phyloP scores from a whole-genome alignment of 2,329 filamentous ascomycete species.

The Colletotrichum cordylinicola region DNA sequence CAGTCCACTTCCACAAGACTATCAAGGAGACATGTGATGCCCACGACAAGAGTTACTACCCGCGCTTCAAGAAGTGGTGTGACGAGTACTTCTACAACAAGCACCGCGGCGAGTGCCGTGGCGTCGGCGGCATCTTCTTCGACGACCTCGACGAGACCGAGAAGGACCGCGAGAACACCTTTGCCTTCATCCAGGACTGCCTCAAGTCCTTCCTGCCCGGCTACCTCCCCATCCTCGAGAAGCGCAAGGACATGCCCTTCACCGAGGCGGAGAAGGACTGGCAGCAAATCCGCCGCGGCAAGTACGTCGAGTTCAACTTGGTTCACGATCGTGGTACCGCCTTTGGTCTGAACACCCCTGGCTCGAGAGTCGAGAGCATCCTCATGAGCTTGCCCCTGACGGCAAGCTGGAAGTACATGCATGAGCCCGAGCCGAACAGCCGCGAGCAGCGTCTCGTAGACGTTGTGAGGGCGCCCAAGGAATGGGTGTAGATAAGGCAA shows the following conservation, averaged over 20 bases:
- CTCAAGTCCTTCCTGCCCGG: constrained; percentile 87
- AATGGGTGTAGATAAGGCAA: constrained; percentile 61
- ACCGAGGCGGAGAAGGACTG: constrained; percentile 88
- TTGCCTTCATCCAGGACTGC: constrained; percentile 87
- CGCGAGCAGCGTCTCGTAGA: constrained; percentile 83
- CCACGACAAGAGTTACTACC: constrained; percentile 91
- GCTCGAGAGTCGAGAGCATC: constrained; percentile 92
- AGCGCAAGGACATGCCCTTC: constrained; percentile 90
- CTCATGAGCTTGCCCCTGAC: constrained; percentile 96
- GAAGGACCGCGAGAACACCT: constrained; percentile 87
- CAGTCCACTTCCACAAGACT: constrained; percentile 92
- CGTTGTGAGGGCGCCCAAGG: constrained; percentile 68
- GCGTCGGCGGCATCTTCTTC: constrained; percentile 97
- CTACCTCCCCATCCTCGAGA: constrained; percentile 88
- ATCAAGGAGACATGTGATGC: constrained; percentile 93
- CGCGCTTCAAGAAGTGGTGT: constrained; percentile 97
- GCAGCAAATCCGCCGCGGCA: constrained; percentile 93
- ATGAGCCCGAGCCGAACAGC: constrained; percentile 76
- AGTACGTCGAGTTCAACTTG: constrained; percentile 98
- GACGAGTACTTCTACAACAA: constrained; percentile 97
- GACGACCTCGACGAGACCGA: constrained; percentile 91
- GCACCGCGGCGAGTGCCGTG: constrained; percentile 85
- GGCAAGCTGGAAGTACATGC: constrained; percentile 96
- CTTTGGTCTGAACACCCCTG: constrained; percentile 92
- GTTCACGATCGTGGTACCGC: constrained; percentile 95